Conservation (phyloP, 2,329 filamentous ascomycete species). For the Triangularia verruculosa region DNA sequence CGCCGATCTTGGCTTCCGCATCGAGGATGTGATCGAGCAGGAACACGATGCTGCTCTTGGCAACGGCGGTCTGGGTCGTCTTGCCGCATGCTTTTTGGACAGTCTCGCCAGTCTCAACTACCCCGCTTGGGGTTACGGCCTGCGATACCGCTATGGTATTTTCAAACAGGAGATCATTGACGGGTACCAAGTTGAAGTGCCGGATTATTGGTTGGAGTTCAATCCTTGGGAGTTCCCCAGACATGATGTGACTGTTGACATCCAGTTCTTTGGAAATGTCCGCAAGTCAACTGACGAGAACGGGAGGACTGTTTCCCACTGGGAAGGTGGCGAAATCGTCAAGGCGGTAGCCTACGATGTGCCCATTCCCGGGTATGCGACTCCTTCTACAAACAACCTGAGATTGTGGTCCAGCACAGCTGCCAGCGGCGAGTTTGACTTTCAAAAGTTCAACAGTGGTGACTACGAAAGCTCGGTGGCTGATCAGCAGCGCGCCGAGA, state of each 20-base stretch:
- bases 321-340: conserved; percentile 93
- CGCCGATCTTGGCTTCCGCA: conserved; percentile 85
- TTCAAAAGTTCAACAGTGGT: conserved; percentile 98
- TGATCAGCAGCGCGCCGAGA: conserved; percentile 98
- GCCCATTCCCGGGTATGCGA: conserved; percentile 84
- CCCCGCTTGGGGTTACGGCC: conserved; percentile 94
- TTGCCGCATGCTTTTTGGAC: conserved; percentile 96
- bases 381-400: conserved; percentile 90
- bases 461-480: conserved; percentile 97
- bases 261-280: conserved; percentile 92
- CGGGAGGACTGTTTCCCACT: conserved; percentile 71
- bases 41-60: conserved; percentile 96
- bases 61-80: conserved; percentile 89
- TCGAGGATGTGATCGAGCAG: conserved; percentile 92
- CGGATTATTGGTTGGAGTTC: conserved; percentile 98
- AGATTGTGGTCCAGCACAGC: conserved; percentile 97
- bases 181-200: conserved; percentile 96
- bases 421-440: conserved; percentile 95
- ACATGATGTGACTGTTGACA: conserved; percentile 92
- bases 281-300: conserved; percentile 70
- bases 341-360: conserved; percentile 93
- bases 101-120: conserved; percentile 92
- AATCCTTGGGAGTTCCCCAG: conserved; percentile 99
- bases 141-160: conserved; percentile 94
- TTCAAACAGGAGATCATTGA: conserved; percentile 99